Evolutionary conservation across 805 yeast genomes (phyloP).

Genomic region (Teunomyces atbi): DNA sequence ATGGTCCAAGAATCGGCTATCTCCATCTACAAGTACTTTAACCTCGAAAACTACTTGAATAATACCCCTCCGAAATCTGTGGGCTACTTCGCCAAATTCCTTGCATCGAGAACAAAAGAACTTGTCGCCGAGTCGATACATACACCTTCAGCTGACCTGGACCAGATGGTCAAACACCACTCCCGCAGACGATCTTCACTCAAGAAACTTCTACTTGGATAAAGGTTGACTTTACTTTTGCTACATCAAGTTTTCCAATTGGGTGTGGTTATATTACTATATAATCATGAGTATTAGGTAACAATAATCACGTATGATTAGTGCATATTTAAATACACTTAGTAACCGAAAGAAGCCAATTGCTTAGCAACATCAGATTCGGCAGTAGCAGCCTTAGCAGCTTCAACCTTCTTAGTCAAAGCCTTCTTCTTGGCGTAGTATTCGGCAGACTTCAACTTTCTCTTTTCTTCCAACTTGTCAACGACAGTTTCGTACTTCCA

Average conservation of each 20-base stretch:
- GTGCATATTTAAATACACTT: constrained; percentile 30
- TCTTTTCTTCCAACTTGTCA: constrained; percentile 97
- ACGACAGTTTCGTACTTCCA: constrained; percentile 99
- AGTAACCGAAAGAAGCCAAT: constrained; percentile 97
- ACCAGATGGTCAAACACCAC: not conserved
- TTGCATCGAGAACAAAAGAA: constrained; percentile 1
- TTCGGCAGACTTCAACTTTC: constrained; percentile 98
- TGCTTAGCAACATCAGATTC: constrained; percentile 87
- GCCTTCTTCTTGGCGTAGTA: constrained; percentile 99
- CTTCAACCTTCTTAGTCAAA: constrained; percentile 84
- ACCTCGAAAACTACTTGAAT: constrained; percentile 11
- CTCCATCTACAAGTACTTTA: constrained; percentile 13
- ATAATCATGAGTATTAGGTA: constrained; percentile 4
- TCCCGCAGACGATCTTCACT: not conserved
- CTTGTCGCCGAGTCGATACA: not conserved
- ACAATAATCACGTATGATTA: constrained; percentile 4
- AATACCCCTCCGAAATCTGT: not conserved
- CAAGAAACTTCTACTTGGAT: not conserved
- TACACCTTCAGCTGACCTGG: not conserved
- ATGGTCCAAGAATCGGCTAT: not conserved
- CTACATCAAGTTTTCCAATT: not conserved
- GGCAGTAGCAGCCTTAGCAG: constrained; percentile 86
- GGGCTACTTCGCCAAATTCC: not conserved
- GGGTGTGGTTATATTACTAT: constrained; percentile 4
- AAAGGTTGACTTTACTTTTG: not conserved